Base-by-base conservation (phyloP, 2,329 filamentous ascomycete genomes). In the Rachicladosporium sp. region DNA sequence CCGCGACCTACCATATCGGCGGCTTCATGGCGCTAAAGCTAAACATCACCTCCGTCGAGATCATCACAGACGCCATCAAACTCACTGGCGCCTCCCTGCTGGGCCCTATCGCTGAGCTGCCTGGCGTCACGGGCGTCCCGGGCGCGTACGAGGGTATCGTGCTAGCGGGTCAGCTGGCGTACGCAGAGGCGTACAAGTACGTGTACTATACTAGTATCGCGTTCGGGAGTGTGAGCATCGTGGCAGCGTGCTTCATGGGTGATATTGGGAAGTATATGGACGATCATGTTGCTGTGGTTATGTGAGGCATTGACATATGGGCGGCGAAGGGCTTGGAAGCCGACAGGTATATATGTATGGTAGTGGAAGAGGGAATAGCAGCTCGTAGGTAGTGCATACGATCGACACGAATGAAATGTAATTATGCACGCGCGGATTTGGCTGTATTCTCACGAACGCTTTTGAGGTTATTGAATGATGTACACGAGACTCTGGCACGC, bases 71-170 rank as follows among this genome's bases (percentile, higher is more conserved):
- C 13, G 69, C 70, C 13, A 73, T 77, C 40, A 48, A 61, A 19
- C 61, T 77, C 21, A 79, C 73, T 0, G 66, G 65, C 6, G 66
- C 64, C 1, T 71, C 69, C 2, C 56, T 78, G 29, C 52, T 76
- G 8, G 57, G 68, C 0, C 57, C 66, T 10, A 63, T 78, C 29
- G 50, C 64, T 15, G 31, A 57, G 4, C 59, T 75, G 6, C 69
- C 73, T 0, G 71, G 73, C 1, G 70, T 79, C 23, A 64, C 62
- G 3, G 67, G 67, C 2, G 69, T 70, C 33, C 61, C 69, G 21
- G 40, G 40, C 11, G 35, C 36, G 4, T 55, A 51, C 35, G 47
- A 55, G 10, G 36, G 46, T 27, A 42, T 59, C 19, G 50, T 56
- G 15, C 30, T 31, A 4, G 42, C 43, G 2, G 42, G 46, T 7